Percentiles rank a stretch among this genome's conserved stretches.
These are phyloP conservation scores for Jatropha multifida DNA, from an alignment of 441 rosid genomes.

Conservation along the genomic window DNA sequence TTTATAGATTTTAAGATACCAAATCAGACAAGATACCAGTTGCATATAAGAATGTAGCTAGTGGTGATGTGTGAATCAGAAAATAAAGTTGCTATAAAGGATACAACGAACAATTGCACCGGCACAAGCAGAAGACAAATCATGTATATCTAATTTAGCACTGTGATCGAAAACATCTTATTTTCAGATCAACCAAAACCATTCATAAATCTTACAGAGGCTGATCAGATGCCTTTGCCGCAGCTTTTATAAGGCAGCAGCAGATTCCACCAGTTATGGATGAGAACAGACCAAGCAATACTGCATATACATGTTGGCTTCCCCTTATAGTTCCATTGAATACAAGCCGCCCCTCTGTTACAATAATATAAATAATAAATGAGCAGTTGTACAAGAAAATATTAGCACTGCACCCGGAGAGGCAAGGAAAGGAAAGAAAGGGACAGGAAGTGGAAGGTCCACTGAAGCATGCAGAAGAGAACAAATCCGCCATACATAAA, in stretches of 20 bases:
- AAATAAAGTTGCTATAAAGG: not conserved
- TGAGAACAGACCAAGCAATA: slow-evolving; percentile 65
- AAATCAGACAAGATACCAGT: not conserved
- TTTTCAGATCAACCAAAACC: slow-evolving; percentile 12
- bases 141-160: not conserved
- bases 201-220: slow-evolving; percentile 61
- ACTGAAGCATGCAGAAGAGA: not conserved
- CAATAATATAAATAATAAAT: slow-evolving; percentile 3
- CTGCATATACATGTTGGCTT: slow-evolving; percentile 46
- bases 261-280: slow-evolving; percentile 80
- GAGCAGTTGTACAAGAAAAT: not conserved
- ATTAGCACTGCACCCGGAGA: not conserved
- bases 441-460: not conserved
- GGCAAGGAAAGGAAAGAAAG: not conserved
- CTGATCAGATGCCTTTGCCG: slow-evolving; percentile 81
- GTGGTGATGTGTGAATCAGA: not conserved
- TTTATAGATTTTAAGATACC: slow-evolving; percentile 3
- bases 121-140: not conserved
- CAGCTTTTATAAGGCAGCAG: slow-evolving; percentile 78
- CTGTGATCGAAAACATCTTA: not conserved
- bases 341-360: slow-evolving; percentile 38
- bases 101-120: not conserved
- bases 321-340: slow-evolving; percentile 26
- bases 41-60: not conserved
- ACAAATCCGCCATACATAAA: not conserved